Evolutionary conservation across 345 rosid genomes (phyloP).

Genomic region (Carallia brachiata): DNA sequence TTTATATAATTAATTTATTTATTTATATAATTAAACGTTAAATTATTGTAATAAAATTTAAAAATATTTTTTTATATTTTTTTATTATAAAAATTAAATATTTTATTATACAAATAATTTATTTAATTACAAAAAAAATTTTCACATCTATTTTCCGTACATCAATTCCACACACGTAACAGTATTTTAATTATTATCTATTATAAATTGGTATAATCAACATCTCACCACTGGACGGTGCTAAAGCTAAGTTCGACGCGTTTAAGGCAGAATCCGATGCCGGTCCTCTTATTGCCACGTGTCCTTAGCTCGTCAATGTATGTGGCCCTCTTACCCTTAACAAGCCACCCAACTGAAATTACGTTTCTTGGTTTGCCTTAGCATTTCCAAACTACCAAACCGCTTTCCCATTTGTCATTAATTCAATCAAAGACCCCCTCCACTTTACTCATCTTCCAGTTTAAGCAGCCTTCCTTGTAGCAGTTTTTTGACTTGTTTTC

Average conservation of each 20-base stretch:
- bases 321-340: not conserved
- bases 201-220: too few species aligned
- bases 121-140: too few species aligned
- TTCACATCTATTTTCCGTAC: too few species aligned
- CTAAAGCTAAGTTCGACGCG: constrained; percentile 35
- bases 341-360: not conserved
- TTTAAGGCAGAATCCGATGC: constrained; percentile 58
- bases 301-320: constrained; percentile 4
- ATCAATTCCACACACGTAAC: too few species aligned
- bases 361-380: not conserved
- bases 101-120: too few species aligned
- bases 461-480: not conserved
- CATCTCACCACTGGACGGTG: constrained; percentile 40
- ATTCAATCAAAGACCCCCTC: too few species aligned
- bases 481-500: not conserved
- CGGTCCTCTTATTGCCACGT: constrained; percentile 30
- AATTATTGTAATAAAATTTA: too few species aligned
- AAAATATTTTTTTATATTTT: too few species aligned
- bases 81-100: too few species aligned
- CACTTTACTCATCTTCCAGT: not conserved
- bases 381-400: not conserved
- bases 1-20: too few species aligned
- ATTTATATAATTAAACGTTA: too few species aligned
- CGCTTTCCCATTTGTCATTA: constrained; percentile 1
- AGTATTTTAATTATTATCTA: too few species aligned